Evolutionary conservation across 441 rosid genomes (phyloP), one percentile per base, ranked within the genome.

Genomic region (Pelargonium exstipulatum): DNA sequence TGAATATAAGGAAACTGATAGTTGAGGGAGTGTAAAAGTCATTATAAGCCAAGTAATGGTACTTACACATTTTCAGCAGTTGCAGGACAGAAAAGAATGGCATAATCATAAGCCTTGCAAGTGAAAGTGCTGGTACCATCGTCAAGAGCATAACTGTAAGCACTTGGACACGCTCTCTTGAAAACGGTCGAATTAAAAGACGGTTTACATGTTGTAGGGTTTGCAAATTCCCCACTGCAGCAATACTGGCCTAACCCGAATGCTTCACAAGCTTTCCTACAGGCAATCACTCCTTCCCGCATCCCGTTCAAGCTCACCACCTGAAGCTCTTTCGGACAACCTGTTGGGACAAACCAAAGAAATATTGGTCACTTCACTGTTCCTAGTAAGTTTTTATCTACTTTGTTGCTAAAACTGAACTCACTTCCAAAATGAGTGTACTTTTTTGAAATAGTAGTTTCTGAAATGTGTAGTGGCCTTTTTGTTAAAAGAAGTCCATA

Each of bases 311-410:
- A 84, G 10, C 83, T 80, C 63, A 83, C 75, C 72, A 86, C 89
- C 43, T 88, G 93, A 71, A 94, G 97, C 78, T 94, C 98, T 76
- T 84, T 89, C 2, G 97, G 95, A 73, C 97, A 91, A 63, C 88
- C 93, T 85, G 79, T 67, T 71, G 10, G 0, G 26, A 4, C 20
- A 9, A 55, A 57, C 62, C 62, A 57, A 20, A 57, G 8, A 1
- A 1, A 40, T 40, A 40, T 40, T 40, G 43, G 43, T 40, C 10
- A 40, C 43, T 40, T 40, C 43, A 40, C 43, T 40, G 43, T 40
- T 40, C 43, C 10, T 8, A 8, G 43, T 40, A 40, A 40, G 43
- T 40, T 40, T 40, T 40, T 1, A 40, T 40, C 43, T 7, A 40
- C 43, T 40, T 40, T 40, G 43, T 40, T 40, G 43, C 43, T 40